Evolutionary conservation across 306 rosid genomes (phyloP).

Genomic region (Quercus gilva): DNA sequence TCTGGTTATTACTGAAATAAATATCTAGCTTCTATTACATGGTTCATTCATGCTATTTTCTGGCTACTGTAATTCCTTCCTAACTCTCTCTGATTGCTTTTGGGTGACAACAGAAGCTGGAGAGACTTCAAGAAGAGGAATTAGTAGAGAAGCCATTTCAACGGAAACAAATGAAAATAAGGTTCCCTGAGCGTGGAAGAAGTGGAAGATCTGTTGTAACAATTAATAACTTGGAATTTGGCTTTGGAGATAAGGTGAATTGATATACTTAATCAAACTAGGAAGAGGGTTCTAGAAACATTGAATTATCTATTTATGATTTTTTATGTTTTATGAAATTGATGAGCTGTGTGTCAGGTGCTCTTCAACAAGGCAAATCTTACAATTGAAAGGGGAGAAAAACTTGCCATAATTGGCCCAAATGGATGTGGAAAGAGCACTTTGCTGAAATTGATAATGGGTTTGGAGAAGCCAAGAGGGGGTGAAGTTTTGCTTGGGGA

Average conservation of each 20-base stretch:
- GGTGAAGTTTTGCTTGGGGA: slow-evolving; percentile 92
- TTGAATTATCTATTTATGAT: neutral
- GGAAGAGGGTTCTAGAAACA: slow-evolving; percentile 2
- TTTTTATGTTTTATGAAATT: slow-evolving; percentile 4
- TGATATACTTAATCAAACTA: slow-evolving; percentile 14
- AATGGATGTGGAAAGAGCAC: slow-evolving; percentile 99
- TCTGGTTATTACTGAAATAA: slow-evolving; percentile 12
- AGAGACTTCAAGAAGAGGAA: slow-evolving; percentile 85
- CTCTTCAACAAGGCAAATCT: slow-evolving; percentile 86
- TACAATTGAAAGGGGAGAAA: slow-evolving; percentile 87
- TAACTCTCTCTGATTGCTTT: slow-evolving; percentile 23
- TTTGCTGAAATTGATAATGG: slow-evolving; percentile 88
- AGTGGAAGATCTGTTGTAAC: slow-evolving; percentile 86
- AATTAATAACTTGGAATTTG: slow-evolving; percentile 68
- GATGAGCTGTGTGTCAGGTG: slow-evolving; percentile 48
- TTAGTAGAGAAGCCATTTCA: slow-evolving; percentile 88
- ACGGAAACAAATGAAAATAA: slow-evolving; percentile 93
- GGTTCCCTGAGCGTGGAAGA: slow-evolving; percentile 92
- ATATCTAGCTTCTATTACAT: slow-evolving; percentile 10
- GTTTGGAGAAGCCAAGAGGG: slow-evolving; percentile 66
- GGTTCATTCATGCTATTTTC: slow-evolving; percentile 9
- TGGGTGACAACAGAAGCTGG: slow-evolving; percentile 76
- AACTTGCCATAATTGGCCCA: slow-evolving; percentile 92
- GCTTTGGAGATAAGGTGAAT: slow-evolving; percentile 76
- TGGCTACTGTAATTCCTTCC: slow-evolving; percentile 15